Conservation (phyloP, 2,329 filamentous ascomycete species). For the Fusarium ambrosium region DNA sequence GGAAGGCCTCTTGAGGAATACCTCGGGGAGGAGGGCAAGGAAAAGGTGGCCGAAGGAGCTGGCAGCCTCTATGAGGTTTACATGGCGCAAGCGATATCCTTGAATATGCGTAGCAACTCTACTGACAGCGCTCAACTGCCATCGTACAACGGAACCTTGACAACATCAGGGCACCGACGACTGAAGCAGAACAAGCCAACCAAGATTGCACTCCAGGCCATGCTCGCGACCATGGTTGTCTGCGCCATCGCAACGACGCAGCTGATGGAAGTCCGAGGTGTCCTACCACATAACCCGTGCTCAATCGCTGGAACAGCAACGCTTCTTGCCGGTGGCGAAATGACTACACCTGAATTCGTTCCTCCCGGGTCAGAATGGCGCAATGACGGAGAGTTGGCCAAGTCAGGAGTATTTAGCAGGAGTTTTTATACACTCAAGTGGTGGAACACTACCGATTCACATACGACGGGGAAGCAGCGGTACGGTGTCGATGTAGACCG, state of each 20-base stretch:
- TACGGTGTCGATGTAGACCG: conserved; percentile 48
- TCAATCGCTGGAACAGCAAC: conserved; percentile 47
- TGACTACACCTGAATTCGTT: conserved; percentile 39
- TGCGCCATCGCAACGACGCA: conserved; percentile 43
- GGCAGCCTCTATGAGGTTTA: conserved; percentile 42
- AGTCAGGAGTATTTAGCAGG: conserved; percentile 25
- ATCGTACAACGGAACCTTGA: conserved; percentile 25
- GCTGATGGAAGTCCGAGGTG: conserved; percentile 36
- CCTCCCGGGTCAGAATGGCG: conserved; percentile 47
- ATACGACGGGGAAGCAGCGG: conserved; percentile 40
- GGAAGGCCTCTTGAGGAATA: conserved; percentile 27
- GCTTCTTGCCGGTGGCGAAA: conserved; percentile 45
- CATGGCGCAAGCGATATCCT: conserved; percentile 47
- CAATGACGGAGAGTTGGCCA: conserved; percentile 32
- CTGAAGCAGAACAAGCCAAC: conserved; percentile 45
- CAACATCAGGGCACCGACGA: conserved; percentile 16
- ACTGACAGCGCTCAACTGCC: conserved; percentile 16
- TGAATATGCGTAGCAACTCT: conserved; percentile 40
- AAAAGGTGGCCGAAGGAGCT: conserved; percentile 28
- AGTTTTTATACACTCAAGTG: conserved; percentile 55
- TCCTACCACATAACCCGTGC: conserved; percentile 49
- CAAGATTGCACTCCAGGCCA: conserved; percentile 49
- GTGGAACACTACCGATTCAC: conserved; percentile 56
- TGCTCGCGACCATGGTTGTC: conserved; percentile 48
- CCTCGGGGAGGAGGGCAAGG: conserved; percentile 25